These are phyloP conservation scores for Boletus fagicola DNA, from an alignment of 768 basidiomycete species.

Conservation along the genomic window DNA sequence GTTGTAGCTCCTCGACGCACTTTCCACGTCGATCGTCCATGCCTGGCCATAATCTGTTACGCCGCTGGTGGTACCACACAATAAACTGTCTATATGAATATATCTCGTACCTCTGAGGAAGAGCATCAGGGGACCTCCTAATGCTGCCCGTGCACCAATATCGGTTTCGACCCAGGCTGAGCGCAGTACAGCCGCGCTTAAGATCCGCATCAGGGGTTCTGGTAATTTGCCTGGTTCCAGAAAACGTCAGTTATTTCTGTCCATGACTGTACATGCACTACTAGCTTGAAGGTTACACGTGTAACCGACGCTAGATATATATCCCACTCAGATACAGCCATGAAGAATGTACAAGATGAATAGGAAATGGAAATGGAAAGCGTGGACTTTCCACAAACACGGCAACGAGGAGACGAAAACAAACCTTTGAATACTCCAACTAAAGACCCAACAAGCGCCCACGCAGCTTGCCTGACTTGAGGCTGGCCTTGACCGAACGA, in stretches of 20 bases:
- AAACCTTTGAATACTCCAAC: slow-evolving; percentile 47
- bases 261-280: neutral
- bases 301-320: neutral
- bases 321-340: neutral
- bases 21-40: slow-evolving; percentile 47
- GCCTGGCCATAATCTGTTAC: slow-evolving; percentile 58
- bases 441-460: slow-evolving; percentile 52
- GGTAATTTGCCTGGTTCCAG: slow-evolving; percentile 23
- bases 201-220: slow-evolving; percentile 38
- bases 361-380: neutral
- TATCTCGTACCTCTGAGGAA: slow-evolving; percentile 62
- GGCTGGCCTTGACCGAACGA: slow-evolving; percentile 64
- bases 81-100: neutral
- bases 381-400: neutral
- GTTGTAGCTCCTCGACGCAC: slow-evolving; percentile 11
- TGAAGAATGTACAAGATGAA: neutral
- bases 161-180: slow-evolving; percentile 75
- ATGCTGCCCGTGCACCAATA: slow-evolving; percentile 55
- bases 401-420: neutral
- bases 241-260: slow-evolving; percentile 12
- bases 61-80: neutral
- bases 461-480: slow-evolving; percentile 67
- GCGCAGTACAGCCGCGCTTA: slow-evolving; percentile 61
- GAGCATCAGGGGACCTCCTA: slow-evolving; percentile 70
- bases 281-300: neutral